Percentiles rank a stretch among this genome's conserved stretches.
Conservation (phyloP, 1,284 basidiomycete species). For the Ustilago shanxiensis region DNA sequence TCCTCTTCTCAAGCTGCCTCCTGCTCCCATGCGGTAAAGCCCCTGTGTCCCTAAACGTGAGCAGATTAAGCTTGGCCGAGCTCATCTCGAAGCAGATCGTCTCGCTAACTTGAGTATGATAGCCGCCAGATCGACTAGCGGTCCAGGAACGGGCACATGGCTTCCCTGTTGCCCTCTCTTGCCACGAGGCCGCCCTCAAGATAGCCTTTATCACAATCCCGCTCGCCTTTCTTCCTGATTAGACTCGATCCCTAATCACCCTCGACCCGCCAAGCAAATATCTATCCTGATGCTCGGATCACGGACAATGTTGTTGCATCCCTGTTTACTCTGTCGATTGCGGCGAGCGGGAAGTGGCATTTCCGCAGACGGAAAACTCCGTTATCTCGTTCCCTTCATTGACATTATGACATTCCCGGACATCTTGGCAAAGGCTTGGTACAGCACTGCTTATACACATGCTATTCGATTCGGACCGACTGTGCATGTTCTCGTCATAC, state of each 20-base stretch:
- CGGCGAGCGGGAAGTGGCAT: neutral
- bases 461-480: neutral
- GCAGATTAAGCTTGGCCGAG: too few relatives aligned
- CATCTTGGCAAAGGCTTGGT: neutral
- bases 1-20: too few relatives aligned
- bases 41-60: too few relatives aligned
- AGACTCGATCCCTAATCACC: neutral
- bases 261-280: neutral
- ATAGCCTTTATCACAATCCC: neutral
- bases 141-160: neutral
- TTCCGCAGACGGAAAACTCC: neutral
- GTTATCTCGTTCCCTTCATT: neutral
- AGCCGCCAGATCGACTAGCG: neutral
- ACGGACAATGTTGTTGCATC: neutral
- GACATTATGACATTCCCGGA: neutral
- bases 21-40: too few relatives aligned
- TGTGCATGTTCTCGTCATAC: neutral
- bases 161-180: neutral
- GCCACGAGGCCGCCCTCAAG: neutral
- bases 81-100: too few relatives aligned
- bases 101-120: neutral
- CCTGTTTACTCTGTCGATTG: neutral
- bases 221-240: neutral
- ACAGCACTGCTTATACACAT: neutral
- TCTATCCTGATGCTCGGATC: neutral